These are phyloP conservation scores for Bruguiera sexangula DNA, from an alignment of 345 rosid species.

Conservation along the genomic window DNA sequence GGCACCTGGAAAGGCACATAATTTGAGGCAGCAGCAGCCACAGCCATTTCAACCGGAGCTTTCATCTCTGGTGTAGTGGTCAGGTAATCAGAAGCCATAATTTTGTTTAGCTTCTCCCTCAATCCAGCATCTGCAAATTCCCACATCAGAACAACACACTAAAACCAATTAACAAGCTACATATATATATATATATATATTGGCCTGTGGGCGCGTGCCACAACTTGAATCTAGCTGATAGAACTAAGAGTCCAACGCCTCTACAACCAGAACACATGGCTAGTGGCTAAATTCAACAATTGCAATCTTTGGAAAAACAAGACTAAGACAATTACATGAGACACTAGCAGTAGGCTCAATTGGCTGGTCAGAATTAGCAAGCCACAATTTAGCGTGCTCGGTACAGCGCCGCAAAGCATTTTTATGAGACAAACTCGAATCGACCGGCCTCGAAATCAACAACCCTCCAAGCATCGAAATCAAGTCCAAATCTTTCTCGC, in stretches of 20 bases:
- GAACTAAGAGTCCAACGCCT: not conserved
- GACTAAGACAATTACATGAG: slow-evolving; percentile 47
- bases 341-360: slow-evolving; percentile 48
- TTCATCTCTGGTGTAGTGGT: slow-evolving; percentile 82
- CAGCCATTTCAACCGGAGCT: slow-evolving; percentile 77
- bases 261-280: too few species aligned
- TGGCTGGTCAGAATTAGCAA: slow-evolving; percentile 56
- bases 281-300: not conserved
- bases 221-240: too few species aligned
- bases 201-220: too few species aligned
- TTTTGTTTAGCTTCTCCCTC: slow-evolving; percentile 73
- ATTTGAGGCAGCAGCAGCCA: slow-evolving; percentile 51
- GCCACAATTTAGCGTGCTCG: slow-evolving; percentile 76
- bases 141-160: not conserved
- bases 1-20: slow-evolving; percentile 62
- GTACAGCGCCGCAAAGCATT: slow-evolving; percentile 67
- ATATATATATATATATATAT: too few species aligned
- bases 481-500: slow-evolving; percentile 76
- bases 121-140: slow-evolving; percentile 58
- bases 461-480: slow-evolving; percentile 59
- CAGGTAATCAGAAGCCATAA: slow-evolving; percentile 82
- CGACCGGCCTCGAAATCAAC: slow-evolving; percentile 72
- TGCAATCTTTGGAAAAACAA: not conserved
- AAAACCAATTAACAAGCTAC: not conserved
- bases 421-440: slow-evolving; percentile 74